These are phyloP conservation scores for Pythium dissimile DNA, from an alignment of 352 stramenopile species.

Conservation along the genomic window DNA sequence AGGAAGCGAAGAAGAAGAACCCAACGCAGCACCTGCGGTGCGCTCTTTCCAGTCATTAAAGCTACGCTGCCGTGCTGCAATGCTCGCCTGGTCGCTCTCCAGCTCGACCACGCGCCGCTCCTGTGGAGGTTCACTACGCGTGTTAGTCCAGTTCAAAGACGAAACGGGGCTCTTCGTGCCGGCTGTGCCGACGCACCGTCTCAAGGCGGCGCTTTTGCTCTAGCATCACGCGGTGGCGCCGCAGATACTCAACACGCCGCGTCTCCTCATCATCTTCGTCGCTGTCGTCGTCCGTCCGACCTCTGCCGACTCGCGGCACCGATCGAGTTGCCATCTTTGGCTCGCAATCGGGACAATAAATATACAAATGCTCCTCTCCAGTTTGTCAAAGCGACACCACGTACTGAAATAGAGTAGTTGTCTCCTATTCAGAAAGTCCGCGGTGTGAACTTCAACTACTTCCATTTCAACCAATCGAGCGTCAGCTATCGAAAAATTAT, in stretches of 20 bases:
- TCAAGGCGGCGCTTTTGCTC: conserved; percentile 56
- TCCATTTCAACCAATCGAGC: conserved; percentile 10
- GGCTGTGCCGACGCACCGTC: conserved; percentile 27
- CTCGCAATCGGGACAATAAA: too few species aligned
- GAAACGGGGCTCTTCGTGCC: too few species aligned
- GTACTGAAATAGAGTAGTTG: background rate
- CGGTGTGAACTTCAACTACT: conserved; percentile 7
- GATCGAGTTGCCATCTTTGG: too few species aligned
- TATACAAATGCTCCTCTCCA: too few species aligned
- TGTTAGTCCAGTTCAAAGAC: too few species aligned
- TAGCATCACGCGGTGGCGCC: conserved; percentile 38
- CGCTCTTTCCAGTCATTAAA: background rate
- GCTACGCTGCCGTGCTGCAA: conserved; percentile 1
- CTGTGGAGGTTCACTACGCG: too few species aligned
- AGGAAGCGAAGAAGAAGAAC: conserved; percentile 1
- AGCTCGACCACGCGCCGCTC: conserved; percentile 19
- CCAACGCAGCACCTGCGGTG: background rate
- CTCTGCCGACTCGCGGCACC: too few species aligned
- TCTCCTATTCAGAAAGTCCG: background rate
- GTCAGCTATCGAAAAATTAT: background rate
- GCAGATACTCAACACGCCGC: conserved; percentile 37
- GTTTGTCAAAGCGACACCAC: conserved; percentile 7
- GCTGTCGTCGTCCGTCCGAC: conserved; percentile 5
- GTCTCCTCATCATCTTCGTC: conserved; percentile 37
- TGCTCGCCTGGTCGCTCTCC: conserved; percentile 9